Evolutionary conservation across 257 asterid species (phyloP), one percentile per base, ranked within the genome.

Genomic region (Hygrophila difformis): DNA sequence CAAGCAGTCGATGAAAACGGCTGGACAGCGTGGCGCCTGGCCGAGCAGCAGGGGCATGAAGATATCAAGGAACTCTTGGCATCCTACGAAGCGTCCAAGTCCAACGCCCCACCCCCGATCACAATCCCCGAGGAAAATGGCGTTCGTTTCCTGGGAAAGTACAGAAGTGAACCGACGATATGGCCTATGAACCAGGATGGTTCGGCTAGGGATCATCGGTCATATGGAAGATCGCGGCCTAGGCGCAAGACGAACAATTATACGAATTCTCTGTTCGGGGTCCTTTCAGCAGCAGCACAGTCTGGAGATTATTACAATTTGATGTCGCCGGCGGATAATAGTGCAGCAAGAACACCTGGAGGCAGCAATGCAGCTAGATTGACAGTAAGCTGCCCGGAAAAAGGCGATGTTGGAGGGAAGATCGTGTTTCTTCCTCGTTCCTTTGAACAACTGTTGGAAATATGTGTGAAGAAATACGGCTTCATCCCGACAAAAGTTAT

Each of bases 181-280:
- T 24, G 42, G 11, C 74, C 60, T 1, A 13, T 35, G 5, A 61
- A 21, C 36, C 70, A 26, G 13, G 65, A 48, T 0, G 53, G 52
- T 44, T 3, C 50, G 12, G 55, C 16, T 1, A 5, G 54, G 0
- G 56, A 18, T 3, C 63, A 29, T 8, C 38, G 59, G 2, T 65
- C 68, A 2, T 54, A 40, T 60, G 60, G 65, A 0, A 48, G 53
- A 3, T 21, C 64, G 13, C 56, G 51, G 1, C 61, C 56, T 1
- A 71, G 91, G 44, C 70, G 78, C 3, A 72, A 72, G 61, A 64
- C 72, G 2, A 69, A 61, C 29, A 61, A n/a, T 45, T 80, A 47
- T 36, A 44, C 42, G 4, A 87, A 87, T 34, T 87, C 97, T 12
- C 62, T 87, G 5, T 75, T 87, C 3, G 97, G 95, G n/a, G n/a